Conservation (phyloP, 1,284 basidiomycete genomes). For the Sporisorium exsertum region DNA sequence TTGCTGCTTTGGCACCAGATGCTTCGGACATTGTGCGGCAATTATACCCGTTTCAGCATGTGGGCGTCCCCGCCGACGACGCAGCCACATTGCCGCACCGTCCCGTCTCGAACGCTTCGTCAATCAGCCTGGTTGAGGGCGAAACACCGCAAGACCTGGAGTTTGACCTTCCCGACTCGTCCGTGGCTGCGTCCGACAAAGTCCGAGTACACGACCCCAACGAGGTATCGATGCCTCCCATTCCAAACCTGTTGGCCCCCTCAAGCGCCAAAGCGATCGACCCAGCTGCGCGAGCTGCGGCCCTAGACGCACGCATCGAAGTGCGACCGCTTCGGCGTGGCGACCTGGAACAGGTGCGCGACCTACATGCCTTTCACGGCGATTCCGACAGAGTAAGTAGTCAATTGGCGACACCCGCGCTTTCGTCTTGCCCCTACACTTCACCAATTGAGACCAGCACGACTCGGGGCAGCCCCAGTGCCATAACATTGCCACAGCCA, state of each 20-base stretch:
- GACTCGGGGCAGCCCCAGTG: conserved; percentile 29
- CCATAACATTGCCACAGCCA: conserved; percentile 9
- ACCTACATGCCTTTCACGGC: conserved; percentile 63
- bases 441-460: conserved; percentile 41
- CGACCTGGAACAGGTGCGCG: conserved; percentile 65
- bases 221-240: conserved; percentile 24
- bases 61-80: background rate
- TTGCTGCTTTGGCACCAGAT: conserved; percentile 19
- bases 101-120: conserved; percentile 51
- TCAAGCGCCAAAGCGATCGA: conserved; percentile 36
- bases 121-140: conserved; percentile 47
- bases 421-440: conserved; percentile 22
- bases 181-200: conserved; percentile 13
- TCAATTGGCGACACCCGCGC: conserved; percentile 15
- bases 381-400: conserved; percentile 63
- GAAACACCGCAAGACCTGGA: conserved; percentile 50
- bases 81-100: conserved; percentile 33
- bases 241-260: conserved; percentile 14
- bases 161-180: conserved; percentile 26
- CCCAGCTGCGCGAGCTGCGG: conserved; percentile 53
- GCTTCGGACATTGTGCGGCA: conserved; percentile 31
- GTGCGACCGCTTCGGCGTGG: conserved; percentile 52
- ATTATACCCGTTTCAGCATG: conserved; percentile 42
- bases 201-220: conserved; percentile 30
- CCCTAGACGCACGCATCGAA: conserved; percentile 60